Percentiles rank a stretch among this genome's conserved stretches.
These are phyloP conservation scores for Monosporozyma siamensis DNA, from an alignment of 805 yeast genomes.

Conservation along the genomic window DNA sequence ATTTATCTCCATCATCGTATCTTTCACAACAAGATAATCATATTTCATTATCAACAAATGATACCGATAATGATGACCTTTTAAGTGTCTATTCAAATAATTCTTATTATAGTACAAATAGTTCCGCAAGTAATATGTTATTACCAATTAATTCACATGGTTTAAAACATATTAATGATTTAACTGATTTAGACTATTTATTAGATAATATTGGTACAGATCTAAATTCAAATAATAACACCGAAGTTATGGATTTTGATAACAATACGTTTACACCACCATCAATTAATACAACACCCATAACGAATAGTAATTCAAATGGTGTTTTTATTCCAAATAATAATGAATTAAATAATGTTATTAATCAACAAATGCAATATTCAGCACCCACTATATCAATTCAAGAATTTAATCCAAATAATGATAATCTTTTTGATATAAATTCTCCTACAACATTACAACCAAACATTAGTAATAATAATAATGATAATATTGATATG, in stretches of 20 bases:
- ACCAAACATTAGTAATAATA: neutral
- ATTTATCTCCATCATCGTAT: conserved; percentile 13
- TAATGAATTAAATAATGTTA: neutral
- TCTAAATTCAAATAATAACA: neutral
- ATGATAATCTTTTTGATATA: neutral
- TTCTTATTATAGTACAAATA: conserved; percentile 5
- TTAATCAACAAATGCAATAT: neutral
- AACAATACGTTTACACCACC: neutral
- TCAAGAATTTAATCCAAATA: conserved; percentile 18
- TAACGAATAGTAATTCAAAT: neutral
- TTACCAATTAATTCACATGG: conserved; percentile 22
- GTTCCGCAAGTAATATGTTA: conserved; percentile 7
- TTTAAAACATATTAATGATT: conserved; percentile 17
- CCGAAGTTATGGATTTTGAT: neutral
- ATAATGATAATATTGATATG: no score
- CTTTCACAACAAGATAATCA: neutral
- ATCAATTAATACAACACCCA: neutral
- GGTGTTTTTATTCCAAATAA: neutral
- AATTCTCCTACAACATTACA: neutral
- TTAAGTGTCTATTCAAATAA: conserved; percentile 23
- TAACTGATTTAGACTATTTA: conserved; percentile 17
- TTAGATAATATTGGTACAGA: conserved; percentile 6
- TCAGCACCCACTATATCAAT: conserved; percentile 20
- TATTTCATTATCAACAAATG: conserved; percentile 7
- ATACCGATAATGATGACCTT: conserved; percentile 24